A percentile compares a stretch with the other conserved stretches of the same genome.
Evolutionary conservation across 768 basidiomycete genomes (phyloP).

Genomic region (Leccinum fibrillosum): DNA sequence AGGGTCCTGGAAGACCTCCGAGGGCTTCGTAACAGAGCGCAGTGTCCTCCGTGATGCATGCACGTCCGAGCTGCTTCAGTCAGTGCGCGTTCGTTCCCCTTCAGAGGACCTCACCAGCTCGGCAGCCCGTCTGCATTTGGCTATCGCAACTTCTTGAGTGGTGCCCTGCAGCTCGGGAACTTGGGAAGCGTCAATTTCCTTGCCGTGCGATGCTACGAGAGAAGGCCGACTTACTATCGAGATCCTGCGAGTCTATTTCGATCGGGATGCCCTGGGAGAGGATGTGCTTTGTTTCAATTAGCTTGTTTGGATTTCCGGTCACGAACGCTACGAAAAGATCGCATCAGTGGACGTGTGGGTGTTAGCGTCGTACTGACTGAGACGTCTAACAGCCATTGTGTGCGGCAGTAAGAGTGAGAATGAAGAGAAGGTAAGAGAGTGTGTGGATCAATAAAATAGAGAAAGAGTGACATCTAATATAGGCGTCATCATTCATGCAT

Average conservation of each 20-base stretch:
- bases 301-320: constrained; percentile 91
- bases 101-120: constrained; percentile 55
- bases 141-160: constrained; percentile 83
- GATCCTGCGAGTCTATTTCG: constrained; percentile 69
- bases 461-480: no score
- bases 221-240: constrained; percentile 65
- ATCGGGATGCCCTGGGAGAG: constrained; percentile 64
- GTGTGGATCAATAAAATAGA: no score
- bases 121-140: constrained; percentile 84
- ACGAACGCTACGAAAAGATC: constrained; percentile 69
- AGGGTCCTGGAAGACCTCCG: constrained; percentile 93
- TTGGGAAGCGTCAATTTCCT: constrained; percentile 29
- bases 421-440: no score
- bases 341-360: constrained; percentile 6
- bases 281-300: constrained; percentile 84
- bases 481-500: no score
- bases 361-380: constrained; percentile 22
- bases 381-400: constrained; percentile 16
- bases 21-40: constrained; percentile 89
- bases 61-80: constrained; percentile 40
- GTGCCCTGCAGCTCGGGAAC: constrained; percentile 95
- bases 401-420: neutral
- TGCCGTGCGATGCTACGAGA: neutral
- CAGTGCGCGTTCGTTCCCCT: neutral
- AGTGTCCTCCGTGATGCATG: constrained; percentile 88